Conservation (phyloP, 495 filamentous ascomycete species). For the Neurospora sp. region DNA sequence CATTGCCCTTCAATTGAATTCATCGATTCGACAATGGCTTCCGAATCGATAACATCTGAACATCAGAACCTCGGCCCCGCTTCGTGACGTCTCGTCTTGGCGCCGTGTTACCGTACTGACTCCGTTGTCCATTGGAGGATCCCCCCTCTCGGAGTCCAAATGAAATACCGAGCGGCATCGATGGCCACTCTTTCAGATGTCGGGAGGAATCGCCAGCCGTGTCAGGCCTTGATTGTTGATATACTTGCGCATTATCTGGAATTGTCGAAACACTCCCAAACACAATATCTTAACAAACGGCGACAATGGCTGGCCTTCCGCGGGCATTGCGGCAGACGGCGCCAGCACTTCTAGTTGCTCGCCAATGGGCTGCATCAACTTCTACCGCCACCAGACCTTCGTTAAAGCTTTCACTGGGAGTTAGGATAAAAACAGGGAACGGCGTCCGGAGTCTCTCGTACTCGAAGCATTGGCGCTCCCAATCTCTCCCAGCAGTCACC, state of each 20-base stretch:
- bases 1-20: neutral
- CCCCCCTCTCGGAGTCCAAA: neutral
- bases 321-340: neutral
- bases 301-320: neutral
- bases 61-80: neutral
- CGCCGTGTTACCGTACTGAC: neutral
- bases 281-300: too few species aligned
- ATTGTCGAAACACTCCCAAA: too few species aligned
- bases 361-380: neutral
- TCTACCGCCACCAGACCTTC: neutral
- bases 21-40: neutral
- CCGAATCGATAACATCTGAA: too few species aligned
- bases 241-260: neutral
- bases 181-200: neutral
- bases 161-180: neutral
- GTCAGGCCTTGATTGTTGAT: neutral
- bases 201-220: neutral
- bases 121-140: neutral
- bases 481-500: constrained; percentile 17
- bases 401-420: neutral
- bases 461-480: constrained; percentile 10
- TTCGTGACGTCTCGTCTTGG: neutral
- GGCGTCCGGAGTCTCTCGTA: constrained; percentile 9
- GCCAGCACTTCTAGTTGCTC: neutral
- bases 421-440: neutral